phyloP scores from a whole-genome alignment of 106 monocot species.

The Ottelia alismoides region DNA sequence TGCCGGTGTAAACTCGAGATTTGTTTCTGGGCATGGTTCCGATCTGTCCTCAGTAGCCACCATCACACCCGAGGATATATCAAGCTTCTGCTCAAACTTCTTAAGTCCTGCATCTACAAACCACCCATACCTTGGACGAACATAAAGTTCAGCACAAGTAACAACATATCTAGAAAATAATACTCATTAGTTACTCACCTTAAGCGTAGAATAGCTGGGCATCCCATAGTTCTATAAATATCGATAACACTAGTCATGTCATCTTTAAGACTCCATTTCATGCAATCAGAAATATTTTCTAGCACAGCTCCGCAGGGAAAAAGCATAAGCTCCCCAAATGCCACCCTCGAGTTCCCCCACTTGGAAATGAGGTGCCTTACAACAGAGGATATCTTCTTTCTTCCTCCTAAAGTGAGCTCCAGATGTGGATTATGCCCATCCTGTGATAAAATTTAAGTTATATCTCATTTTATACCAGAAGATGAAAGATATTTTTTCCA shows the following conservation, averaged over 20 bases:
- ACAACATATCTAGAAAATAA: too few relatives aligned
- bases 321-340: constrained; percentile 54
- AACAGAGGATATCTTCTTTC: constrained; percentile 84
- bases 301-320: constrained; percentile 43
- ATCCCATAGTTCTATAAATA: constrained; percentile 47
- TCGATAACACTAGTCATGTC: constrained; percentile 40
- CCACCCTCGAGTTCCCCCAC: constrained; percentile 58
- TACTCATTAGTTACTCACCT: constrained; percentile 49
- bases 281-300: constrained; percentile 17
- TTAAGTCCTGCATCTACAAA: too few relatives aligned
- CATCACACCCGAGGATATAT: too few relatives aligned
- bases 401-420: constrained; percentile 73
- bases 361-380: constrained; percentile 72
- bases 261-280: constrained; percentile 64
- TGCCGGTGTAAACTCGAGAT: too few relatives aligned
- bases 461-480: too few relatives aligned
- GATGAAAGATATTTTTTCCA: too few relatives aligned
- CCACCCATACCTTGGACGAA: constrained; percentile 97
- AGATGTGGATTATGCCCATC: constrained; percentile 70
- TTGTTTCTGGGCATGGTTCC: too few relatives aligned
- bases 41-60: too few relatives aligned
- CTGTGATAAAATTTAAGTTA: constrained; percentile 22
- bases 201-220: constrained; percentile 59
- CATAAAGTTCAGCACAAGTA: too few relatives aligned
- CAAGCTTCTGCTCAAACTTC: too few relatives aligned